Percentiles rank a stretch among this genome's conserved stretches.
Conservation (phyloP, 2,329 filamentous ascomycete species). For the Penicillium italicum region DNA sequence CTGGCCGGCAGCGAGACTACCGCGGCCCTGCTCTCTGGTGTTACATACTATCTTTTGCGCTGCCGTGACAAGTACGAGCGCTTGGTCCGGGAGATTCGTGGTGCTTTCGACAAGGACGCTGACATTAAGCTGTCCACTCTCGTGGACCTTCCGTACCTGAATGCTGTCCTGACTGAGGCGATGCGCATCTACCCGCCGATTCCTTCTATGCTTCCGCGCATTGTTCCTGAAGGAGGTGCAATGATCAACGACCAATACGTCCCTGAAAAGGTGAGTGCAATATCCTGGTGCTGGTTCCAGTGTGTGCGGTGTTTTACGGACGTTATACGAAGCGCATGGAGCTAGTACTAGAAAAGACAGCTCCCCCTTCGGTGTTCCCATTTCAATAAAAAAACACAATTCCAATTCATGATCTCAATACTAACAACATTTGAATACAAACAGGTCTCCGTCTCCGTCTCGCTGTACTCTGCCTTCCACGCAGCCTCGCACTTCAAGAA, state of each 20-base stretch:
- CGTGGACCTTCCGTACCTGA: conserved; percentile 23
- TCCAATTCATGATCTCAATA: neutral
- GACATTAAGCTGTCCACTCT: conserved; percentile 20
- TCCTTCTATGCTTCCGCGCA: conserved; percentile 30
- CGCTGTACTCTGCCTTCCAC: conserved; percentile 12
- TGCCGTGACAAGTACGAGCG: conserved; percentile 18
- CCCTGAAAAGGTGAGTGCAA: conserved; percentile 22
- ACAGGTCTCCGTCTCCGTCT: conserved; percentile 18
- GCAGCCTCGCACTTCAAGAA: conserved; percentile 17
- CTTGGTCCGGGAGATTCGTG: conserved; percentile 27
- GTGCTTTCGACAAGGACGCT: conserved; percentile 16
- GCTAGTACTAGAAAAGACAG: neutral
- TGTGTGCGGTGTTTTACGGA: neutral
- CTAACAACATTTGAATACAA: neutral
- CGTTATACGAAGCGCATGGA: neutral
- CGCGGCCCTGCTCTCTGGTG: conserved; percentile 19
- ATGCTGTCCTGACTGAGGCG: conserved; percentile 26
- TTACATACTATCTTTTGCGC: conserved; percentile 26
- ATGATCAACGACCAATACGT: conserved; percentile 26
- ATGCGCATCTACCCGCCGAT: conserved; percentile 30
- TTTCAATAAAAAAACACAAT: neutral
- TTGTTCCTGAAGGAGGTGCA: conserved; percentile 29
- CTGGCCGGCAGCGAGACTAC: conserved; percentile 28
- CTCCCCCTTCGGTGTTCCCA: neutral
- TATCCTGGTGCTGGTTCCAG: too few relatives aligned